A percentile compares a stretch with the other conserved stretches of the same genome.
phyloP scores from a whole-genome alignment of 768 basidiomycete genomes.

The Leccinum obscurum region DNA sequence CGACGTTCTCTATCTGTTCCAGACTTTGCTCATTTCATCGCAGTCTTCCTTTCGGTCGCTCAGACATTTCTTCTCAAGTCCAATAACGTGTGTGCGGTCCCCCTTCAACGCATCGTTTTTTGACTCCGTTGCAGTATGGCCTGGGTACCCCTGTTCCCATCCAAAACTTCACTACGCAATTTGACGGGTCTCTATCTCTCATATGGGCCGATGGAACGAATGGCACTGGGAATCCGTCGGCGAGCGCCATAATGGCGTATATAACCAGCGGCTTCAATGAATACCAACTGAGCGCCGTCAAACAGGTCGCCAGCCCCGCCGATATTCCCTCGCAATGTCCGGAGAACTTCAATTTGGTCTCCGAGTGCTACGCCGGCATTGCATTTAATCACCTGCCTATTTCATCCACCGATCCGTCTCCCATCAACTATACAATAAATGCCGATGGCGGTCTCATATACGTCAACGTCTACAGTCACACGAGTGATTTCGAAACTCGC shows the following conservation, averaged over 20 bases:
- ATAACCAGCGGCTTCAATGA: conserved; percentile 54
- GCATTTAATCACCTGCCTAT: conserved; percentile 59
- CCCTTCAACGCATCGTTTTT: not conserved
- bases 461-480: conserved; percentile 65
- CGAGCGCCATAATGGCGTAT: conserved; percentile 58
- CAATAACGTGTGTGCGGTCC: conserved; percentile 48
- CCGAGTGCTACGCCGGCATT: conserved; percentile 69
- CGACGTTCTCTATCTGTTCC: too few species aligned
- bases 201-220: conserved; percentile 73
- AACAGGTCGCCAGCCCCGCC: conserved; percentile 44
- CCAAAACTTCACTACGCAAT: conserved; percentile 45
- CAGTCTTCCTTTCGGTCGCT: conserved; percentile 61
- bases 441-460: conserved; percentile 64
- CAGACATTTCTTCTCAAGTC: conserved; percentile 59
- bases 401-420: conserved; percentile 27
- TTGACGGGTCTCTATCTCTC: conserved; percentile 52
- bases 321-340: conserved; percentile 62
- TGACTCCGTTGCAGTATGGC: conserved; percentile 48
- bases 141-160: conserved; percentile 59
- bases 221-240: conserved; percentile 52
- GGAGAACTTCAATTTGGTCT: conserved; percentile 70
- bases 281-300: conserved; percentile 49
- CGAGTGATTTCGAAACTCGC: conserved; percentile 65
- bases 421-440: conserved; percentile 68
- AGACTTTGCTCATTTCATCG: not conserved